These are phyloP conservation scores for Erodium texanum DNA, from an alignment of 441 rosid species.

Conservation along the genomic window DNA sequence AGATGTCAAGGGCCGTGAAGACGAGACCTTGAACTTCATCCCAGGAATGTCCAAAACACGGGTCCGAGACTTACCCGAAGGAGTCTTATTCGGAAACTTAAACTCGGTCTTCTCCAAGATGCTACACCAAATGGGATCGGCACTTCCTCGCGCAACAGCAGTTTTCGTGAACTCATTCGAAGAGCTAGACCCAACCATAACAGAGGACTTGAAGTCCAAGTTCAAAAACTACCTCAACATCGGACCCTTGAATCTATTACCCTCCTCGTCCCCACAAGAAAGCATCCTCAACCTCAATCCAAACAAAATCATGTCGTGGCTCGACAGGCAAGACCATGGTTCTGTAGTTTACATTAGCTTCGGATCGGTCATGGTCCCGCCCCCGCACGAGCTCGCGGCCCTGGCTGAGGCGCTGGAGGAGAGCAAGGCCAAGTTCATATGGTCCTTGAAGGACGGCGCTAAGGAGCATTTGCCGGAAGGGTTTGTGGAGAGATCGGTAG, in stretches of 20 bases:
- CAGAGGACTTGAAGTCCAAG: background rate
- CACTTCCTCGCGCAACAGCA: background rate
- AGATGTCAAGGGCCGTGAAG: conserved; percentile 14
- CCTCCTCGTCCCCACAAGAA: background rate
- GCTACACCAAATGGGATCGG: background rate
- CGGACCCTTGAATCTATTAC: background rate
- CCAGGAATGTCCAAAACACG: conserved; percentile 17
- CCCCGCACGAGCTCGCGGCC: background rate
- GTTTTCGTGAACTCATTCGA: background rate
- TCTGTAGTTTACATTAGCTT: background rate
- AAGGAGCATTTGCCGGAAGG: background rate
- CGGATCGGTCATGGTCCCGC: background rate
- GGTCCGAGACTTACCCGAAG: conserved; percentile 18
- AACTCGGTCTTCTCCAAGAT: background rate
- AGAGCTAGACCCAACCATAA: background rate
- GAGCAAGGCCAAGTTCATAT: background rate
- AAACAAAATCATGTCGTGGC: background rate
- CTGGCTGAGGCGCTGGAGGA: background rate
- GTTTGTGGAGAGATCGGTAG: background rate
- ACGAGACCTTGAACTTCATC: conserved; percentile 14
- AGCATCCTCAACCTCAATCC: background rate
- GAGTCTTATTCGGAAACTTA: background rate
- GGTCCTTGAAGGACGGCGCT: background rate
- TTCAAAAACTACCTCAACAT: background rate
- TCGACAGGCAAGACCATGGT: background rate